Conservation (phyloP, 768 basidiomycete genomes). For the Hygrophorus russula region DNA sequence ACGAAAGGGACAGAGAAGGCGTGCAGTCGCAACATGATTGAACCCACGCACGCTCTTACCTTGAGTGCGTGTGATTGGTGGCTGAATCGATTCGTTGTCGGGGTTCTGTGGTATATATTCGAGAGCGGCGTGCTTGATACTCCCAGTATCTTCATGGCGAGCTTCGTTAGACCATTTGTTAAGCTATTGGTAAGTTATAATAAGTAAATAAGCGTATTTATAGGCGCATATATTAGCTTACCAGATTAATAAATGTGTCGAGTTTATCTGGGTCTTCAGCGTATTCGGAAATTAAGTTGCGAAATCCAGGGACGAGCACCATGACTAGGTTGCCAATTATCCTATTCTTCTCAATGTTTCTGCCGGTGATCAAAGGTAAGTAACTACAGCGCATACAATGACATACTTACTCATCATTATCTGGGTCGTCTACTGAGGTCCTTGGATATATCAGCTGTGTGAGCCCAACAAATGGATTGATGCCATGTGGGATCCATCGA, state of each 20-base stretch:
- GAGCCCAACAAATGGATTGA: too few species aligned
- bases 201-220: not conserved
- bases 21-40: slow-evolving; percentile 1
- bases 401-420: too few species aligned
- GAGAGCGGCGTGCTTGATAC: not conserved
- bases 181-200: not conserved
- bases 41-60: too few species aligned
- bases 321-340: too few species aligned
- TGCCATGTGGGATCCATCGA: too few species aligned
- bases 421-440: too few species aligned
- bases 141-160: not conserved
- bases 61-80: not conserved
- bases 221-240: not conserved
- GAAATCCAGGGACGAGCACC: not conserved
- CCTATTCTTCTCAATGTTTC: too few species aligned
- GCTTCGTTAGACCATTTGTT: not conserved
- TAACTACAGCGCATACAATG: too few species aligned
- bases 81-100: not conserved
- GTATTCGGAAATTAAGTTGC: not conserved
- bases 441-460: too few species aligned
- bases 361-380: too few species aligned
- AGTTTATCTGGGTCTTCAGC: not conserved
- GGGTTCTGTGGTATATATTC: slow-evolving; percentile 1
- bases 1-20: not conserved
- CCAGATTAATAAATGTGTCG: not conserved